A percentile compares a stretch with the other conserved stretches of the same genome.
Conservation (phyloP, 2,329 filamentous ascomycete genomes). For the Fusarium nurragi region DNA sequence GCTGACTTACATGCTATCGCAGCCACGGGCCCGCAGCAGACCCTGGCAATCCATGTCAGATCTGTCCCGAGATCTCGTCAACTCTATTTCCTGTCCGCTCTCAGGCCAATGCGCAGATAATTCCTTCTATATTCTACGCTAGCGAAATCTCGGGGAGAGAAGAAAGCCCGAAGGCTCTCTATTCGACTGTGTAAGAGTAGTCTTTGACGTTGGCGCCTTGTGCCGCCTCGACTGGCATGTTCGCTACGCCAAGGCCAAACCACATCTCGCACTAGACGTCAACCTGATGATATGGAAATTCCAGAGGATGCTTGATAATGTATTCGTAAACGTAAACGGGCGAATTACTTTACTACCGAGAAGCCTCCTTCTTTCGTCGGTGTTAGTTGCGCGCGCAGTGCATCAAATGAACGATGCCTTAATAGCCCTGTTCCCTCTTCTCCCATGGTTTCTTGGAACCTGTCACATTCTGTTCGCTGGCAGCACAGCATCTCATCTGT, state of each 20-base stretch:
- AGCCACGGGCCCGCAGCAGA: not conserved
- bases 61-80: slow-evolving; percentile 1
- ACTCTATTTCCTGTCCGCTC: slow-evolving; percentile 2
- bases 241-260: slow-evolving; percentile 2
- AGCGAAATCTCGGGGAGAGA: not conserved
- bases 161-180: too few relatives aligned
- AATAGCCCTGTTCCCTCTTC: slow-evolving; percentile 10
- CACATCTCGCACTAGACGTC: slow-evolving; percentile 10
- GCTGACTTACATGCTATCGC: not conserved
- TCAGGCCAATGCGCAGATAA: not conserved
- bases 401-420: not conserved
- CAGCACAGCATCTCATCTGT: not conserved
- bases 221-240: slow-evolving; percentile 9
- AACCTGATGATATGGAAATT: not conserved
- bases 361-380: not conserved
- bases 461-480: slow-evolving; percentile 17
- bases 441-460: slow-evolving; percentile 9
- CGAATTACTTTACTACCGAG: not conserved
- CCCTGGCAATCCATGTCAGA: slow-evolving; percentile 3
- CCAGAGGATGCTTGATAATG: not conserved
- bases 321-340: not conserved
- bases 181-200: not conserved
- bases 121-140: not conserved
- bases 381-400: not conserved
- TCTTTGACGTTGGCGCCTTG: not conserved